Evolutionary conservation across 2,329 filamentous ascomycete genomes (phyloP), one percentile per base, ranked within the genome.

Genomic region (Coniochaeta pulveracea): DNA sequence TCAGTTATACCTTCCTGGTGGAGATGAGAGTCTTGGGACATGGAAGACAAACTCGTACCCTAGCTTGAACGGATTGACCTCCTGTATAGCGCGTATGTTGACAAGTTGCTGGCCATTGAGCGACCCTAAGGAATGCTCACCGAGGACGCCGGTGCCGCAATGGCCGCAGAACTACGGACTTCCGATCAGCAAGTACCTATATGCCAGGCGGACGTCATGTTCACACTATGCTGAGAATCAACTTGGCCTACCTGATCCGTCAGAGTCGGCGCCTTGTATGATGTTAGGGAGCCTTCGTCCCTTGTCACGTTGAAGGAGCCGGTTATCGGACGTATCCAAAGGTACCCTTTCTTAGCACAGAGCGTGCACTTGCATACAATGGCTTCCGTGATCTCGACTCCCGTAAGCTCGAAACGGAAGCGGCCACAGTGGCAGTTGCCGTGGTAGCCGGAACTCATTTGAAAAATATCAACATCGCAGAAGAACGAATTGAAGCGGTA

Each of bases 331-430:
- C 57, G 47, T 14, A 54, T 28, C 47, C 52, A 65, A 23, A 65
- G 46, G 26, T 62, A 61, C 11, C 53, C 63, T 47, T 66, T 68
- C 43, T 60, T 68, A 44, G 41, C 45, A 49, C 79, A 80, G 41
- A 80, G 70, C 54, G 74, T 80, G 56, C 80, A 84, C 52, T 78
- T 76, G 55, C 80, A 80, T 46, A 70, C 61, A 4, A 54, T 48
- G 5, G 63, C 64, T 4, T 61, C 51, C 44, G 69, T 72, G 39
- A 82, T 63, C 47, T 80, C 71, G 15, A 74, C 70, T 10, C 75
- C 28, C 3, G 56, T 49, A 34, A 60, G 45, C 45, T 67, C 66
- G 47, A 64, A 76, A 40, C 70, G 55, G 41, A 68, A 70, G 24
- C 60, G 57, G 5, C 57, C 62, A 48, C 71, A 76, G 48, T 74